These are phyloP conservation scores for Leccinum boreale DNA, from an alignment of 768 basidiomycete species.

Conservation along the genomic window DNA sequence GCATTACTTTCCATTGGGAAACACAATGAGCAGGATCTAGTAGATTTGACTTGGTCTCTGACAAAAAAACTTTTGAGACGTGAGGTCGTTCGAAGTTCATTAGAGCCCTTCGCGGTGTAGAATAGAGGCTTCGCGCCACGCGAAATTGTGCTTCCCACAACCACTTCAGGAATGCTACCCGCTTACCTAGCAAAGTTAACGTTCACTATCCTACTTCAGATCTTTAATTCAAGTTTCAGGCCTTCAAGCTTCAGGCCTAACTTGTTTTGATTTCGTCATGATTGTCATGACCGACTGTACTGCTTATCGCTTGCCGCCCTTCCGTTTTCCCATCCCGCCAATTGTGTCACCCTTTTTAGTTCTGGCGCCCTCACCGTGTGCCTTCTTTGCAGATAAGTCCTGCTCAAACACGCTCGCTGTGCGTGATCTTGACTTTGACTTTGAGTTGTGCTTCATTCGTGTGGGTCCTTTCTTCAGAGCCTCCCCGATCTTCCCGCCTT, in stretches of 20 bases:
- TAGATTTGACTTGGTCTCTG: constrained; percentile 1
- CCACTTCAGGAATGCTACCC: constrained; percentile 8
- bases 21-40: background rate
- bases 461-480: constrained; percentile 37
- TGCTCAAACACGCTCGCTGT: constrained; percentile 49
- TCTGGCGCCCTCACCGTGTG: constrained; percentile 54
- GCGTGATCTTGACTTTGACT: constrained; percentile 30
- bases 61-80: constrained; percentile 8
- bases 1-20: constrained; percentile 41
- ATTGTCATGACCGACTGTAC: background rate
- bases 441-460: constrained; percentile 34
- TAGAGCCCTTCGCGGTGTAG: constrained; percentile 18
- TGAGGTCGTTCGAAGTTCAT: constrained; percentile 21
- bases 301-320: constrained; percentile 34
- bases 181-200: background rate
- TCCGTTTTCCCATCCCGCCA: constrained; percentile 51
- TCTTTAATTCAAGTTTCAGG: background rate
- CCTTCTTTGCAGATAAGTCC: constrained; percentile 50
- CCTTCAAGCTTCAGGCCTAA: background rate
- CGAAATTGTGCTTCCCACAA: constrained; percentile 25
- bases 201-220: background rate
- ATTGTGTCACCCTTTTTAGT: constrained; percentile 61
- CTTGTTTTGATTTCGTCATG: background rate
- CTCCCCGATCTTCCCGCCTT: constrained; percentile 72
- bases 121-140: constrained; percentile 24